Base-by-base conservation (phyloP, 2,329 filamentous ascomycete genomes). In the Xylaria sp. region DNA sequence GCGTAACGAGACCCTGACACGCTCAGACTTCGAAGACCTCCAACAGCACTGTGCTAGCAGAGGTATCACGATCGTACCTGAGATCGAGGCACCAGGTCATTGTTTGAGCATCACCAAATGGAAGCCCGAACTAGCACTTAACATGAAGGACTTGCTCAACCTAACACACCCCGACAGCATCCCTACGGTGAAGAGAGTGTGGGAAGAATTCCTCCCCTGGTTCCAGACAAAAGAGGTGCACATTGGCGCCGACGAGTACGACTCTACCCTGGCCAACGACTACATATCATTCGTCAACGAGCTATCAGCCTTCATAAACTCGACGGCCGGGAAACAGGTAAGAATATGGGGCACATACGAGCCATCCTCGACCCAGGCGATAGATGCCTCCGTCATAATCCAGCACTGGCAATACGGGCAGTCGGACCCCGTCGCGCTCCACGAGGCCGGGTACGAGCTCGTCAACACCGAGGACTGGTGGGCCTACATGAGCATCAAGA, bases 401-500 rank as follows among this genome's bases (percentile, higher is more conserved):
- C 83, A 85, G 69, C 83, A 85, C 68, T 85, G 83, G 84, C 82
- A 84, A 64, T 84, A 82, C 65, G 82, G 82, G 0, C 79, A 85
- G 59, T 84, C 83, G 1, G 82, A 84, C 64, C 83, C 83, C 0
- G 72, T 83, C 0, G 69, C 78, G 10, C 79, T 85, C 0, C 76
- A 81, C 12, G 66, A 73, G 0, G 73, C 78, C 3, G 79, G 78
- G 1, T 83, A 84, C 65, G 65, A 77, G 0, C 40, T 84, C 10
- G 77, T 85, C 75, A 85, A 85, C 70, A 84, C 82, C 0, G 78
- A 85, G 51, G 83, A 85, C 69, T 84, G 82, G 82, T 85, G 83
- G 85, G 84, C 83, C 0, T 87, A 88, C 70, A 85, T 87, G 80
- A 83, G 82, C 5, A 72, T 88, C 61, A 87, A 87, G 67, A 87